phyloP scores from a whole-genome alignment of 345 rosid genomes.

The Brassica rapa region DNA sequence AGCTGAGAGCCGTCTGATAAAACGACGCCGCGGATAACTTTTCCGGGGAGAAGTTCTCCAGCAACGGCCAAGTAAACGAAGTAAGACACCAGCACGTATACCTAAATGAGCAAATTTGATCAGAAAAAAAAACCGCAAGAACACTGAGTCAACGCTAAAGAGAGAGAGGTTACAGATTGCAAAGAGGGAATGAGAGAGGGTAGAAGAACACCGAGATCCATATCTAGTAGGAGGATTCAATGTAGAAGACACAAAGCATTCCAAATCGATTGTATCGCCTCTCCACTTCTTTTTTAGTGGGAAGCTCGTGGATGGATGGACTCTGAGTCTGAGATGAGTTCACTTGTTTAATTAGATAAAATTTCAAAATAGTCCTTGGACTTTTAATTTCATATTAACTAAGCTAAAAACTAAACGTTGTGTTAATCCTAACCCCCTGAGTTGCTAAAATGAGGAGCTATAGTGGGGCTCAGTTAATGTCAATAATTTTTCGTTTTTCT shows the following conservation, averaged over 20 bases:
- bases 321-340: too few species aligned
- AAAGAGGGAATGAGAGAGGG: slow-evolving; percentile 55
- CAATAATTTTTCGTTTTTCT: too few species aligned
- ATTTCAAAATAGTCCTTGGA: too few species aligned
- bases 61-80: not conserved
- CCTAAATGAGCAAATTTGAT: slow-evolving; percentile 42
- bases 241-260: slow-evolving; percentile 28
- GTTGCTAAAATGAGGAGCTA: too few species aligned
- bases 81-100: not conserved
- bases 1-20: slow-evolving; percentile 73
- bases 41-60: not conserved
- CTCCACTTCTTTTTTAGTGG: not conserved
- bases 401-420: too few species aligned
- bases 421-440: too few species aligned
- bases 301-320: too few species aligned
- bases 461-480: too few species aligned
- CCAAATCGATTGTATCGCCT: slow-evolving; percentile 29
- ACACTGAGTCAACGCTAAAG: slow-evolving; percentile 7
- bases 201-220: slow-evolving; percentile 57
- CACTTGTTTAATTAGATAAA: too few species aligned
- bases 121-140: not conserved
- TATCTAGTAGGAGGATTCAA: slow-evolving; percentile 20
- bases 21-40: slow-evolving; percentile 51
- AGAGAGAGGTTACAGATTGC: slow-evolving; percentile 50
- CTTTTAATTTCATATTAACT: too few species aligned